Base-by-base conservation (phyloP, 306 rosid genomes). In the Corylus heterophylla region DNA sequence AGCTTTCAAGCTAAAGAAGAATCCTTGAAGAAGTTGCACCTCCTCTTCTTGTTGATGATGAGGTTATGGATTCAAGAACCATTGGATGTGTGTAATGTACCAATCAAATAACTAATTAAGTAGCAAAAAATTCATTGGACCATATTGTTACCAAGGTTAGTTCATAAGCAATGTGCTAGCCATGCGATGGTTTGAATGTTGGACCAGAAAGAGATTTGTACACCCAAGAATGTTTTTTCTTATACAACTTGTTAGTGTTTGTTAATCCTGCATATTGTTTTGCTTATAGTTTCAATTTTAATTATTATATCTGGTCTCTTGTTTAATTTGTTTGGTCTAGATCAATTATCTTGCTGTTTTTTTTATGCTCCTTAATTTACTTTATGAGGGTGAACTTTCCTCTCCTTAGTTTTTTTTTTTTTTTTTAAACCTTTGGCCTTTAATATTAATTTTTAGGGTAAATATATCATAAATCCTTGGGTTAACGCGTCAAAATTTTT, bases 371-470 rank as follows among this genome's bases (percentile, higher is more conserved):
- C 31, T 31, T 67, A 39, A 13, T 39, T 42, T 25, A 76, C 18
- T 72, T 1, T 51, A 31, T 73, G 16, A 29, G 7, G 39, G 56
- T 44, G 18, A 61, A 70, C 20, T 67, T 63, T 18, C 69, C 10
- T 80, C 18, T 39, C n/a, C 29, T 13, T 25, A 39, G 50, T 27
- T 50, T 62, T 13, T 66, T 29, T 11, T 7, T 54, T 62, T 8
- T 2, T 39, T 5, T 35, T 44, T 82, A 8, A 8, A 3, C 39
- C 70, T 69, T 48, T 20, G 39, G 22, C 1, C 10, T 72, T 75
- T 74, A 20, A 78, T 51, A 80, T 79, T 87, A 83, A 83, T 82
- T 76, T 81, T 86, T 90, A 95, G 99, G 22, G 22, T 22, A 22
- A 22, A 22, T 22, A 22, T 22, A 22, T 22, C 22, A 22, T 22